phyloP scores from a whole-genome alignment of 176 grass and related monocot genomes.

The Themeda triandra region DNA sequence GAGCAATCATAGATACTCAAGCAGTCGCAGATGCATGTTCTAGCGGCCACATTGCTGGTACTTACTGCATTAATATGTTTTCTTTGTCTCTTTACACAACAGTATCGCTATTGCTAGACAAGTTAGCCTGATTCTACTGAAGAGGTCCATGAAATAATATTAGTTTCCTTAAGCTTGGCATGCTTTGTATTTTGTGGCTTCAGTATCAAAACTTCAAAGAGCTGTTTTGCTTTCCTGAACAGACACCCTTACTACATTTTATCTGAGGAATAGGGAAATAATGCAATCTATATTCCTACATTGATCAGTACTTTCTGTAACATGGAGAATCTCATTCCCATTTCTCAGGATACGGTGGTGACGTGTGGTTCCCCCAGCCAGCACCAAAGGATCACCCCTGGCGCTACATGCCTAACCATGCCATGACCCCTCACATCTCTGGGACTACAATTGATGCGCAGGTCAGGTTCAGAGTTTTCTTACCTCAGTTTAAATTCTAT shows the following conservation, averaged over 20 bases:
- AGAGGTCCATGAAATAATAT: no score
- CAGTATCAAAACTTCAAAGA: neutral
- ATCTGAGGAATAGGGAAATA: neutral
- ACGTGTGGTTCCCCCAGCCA: constrained; percentile 94
- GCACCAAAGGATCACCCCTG: constrained; percentile 88
- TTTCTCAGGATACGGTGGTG: constrained; percentile 2
- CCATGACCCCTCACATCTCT: constrained; percentile 88
- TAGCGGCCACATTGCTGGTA: constrained; percentile 83
- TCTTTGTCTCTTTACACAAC: neutral
- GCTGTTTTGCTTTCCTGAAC: no score
- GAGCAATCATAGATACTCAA: constrained; percentile 89
- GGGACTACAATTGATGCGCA: constrained; percentile 89
- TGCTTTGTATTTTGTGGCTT: neutral
- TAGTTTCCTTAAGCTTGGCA: neutral
- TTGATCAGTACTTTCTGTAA: neutral
- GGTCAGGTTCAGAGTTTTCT: constrained; percentile 31
- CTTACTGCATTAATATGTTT: neutral
- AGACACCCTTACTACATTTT: neutral
- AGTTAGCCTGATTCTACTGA: no score
- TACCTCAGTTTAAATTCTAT: neutral
- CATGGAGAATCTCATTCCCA: neutral
- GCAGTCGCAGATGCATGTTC: constrained; percentile 82
- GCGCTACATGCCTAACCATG: constrained; percentile 93
- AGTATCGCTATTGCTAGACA: no score
- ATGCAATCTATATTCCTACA: neutral